Percentiles rank a stretch among this genome's conserved stretches.
Evolutionary conservation across 306 rosid genomes (phyloP).

Genomic region (Vigna angularis): DNA sequence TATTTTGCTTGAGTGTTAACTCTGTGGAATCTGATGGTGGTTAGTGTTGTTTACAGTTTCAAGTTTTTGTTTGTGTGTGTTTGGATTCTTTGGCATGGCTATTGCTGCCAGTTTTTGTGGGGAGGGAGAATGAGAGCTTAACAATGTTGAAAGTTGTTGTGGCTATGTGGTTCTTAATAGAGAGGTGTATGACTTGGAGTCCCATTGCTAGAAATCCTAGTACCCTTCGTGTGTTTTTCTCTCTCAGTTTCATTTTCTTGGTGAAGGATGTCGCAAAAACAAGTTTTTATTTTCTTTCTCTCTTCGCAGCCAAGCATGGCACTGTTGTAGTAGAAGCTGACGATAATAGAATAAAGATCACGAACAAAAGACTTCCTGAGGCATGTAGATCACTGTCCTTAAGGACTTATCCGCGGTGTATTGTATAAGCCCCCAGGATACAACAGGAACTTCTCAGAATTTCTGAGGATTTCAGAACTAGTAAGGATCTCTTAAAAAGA

Average conservation of each 20-base stretch:
- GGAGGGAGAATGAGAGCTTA: slow-evolving; percentile 5
- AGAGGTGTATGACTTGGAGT: slow-evolving; percentile 4
- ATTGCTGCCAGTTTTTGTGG: not conserved
- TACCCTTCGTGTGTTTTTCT: slow-evolving; percentile 15
- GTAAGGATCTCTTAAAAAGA: too few species aligned
- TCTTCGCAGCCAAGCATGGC: slow-evolving; percentile 44
- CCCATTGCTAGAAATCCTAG: slow-evolving; percentile 36
- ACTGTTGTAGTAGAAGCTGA: too few species aligned
- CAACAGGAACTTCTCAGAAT: too few species aligned
- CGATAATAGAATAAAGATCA: too few species aligned
- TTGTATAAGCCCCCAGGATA: too few species aligned
- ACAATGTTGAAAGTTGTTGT: slow-evolving; percentile 39
- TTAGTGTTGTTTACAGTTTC: slow-evolving; percentile 51
- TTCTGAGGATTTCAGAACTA: too few species aligned
- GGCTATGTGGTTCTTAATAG: slow-evolving; percentile 28
- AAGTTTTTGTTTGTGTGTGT: not conserved
- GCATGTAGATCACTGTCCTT: too few species aligned
- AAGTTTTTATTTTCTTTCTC: not conserved
- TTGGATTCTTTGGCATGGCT: slow-evolving; percentile 16
- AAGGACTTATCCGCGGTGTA: too few species aligned
- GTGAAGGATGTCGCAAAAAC: slow-evolving; percentile 23
- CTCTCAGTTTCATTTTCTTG: slow-evolving; percentile 30
- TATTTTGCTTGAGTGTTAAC: slow-evolving; percentile 52
- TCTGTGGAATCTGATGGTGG: slow-evolving; percentile 79
- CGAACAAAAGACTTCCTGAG: too few species aligned